phyloP scores from a whole-genome alignment of 2,329 filamentous ascomycete genomes.

The Colletotrichum noveboracense region DNA sequence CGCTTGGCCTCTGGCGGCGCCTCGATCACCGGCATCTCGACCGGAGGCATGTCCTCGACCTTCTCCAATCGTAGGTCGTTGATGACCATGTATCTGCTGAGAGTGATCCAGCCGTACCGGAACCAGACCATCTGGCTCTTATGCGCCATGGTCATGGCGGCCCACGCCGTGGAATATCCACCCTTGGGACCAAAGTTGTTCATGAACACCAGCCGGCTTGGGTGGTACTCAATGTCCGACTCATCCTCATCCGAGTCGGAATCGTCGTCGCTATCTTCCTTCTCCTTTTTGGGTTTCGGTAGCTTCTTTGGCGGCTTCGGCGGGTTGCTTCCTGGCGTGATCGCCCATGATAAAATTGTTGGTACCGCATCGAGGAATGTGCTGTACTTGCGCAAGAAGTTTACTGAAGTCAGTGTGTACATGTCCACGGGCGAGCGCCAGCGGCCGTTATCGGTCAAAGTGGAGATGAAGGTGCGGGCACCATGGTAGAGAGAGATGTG shows the following conservation, averaged over 20 bases:
- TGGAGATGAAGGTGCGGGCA: slow-evolving; percentile 72
- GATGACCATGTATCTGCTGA: slow-evolving; percentile 94
- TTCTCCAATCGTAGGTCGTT: slow-evolving; percentile 77
- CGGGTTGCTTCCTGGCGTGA: slow-evolving; percentile 35
- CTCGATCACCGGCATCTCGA: background rate
- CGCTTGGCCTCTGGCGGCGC: background rate
- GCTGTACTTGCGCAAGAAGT: slow-evolving; percentile 79
- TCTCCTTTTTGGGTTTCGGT: slow-evolving; percentile 15
- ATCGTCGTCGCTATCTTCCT: slow-evolving; percentile 10
- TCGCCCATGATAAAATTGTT: slow-evolving; percentile 66
- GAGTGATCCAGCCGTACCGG: slow-evolving; percentile 89
- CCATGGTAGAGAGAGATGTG: slow-evolving; percentile 90
- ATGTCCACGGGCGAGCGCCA: slow-evolving; percentile 79
- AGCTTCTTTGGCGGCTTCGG: background rate
- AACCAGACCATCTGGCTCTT: slow-evolving; percentile 99
- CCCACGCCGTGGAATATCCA: slow-evolving; percentile 66
- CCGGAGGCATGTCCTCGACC: slow-evolving; percentile 21
- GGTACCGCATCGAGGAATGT: slow-evolving; percentile 77
- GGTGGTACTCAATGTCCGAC: slow-evolving; percentile 48
- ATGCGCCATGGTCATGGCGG: slow-evolving; percentile 89
- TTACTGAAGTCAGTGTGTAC: slow-evolving; percentile 81
- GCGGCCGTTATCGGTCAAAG: slow-evolving; percentile 66
- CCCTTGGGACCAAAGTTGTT: slow-evolving; percentile 68
- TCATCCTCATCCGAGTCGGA: slow-evolving; percentile 30
- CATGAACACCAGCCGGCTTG: slow-evolving; percentile 71